Conservation (phyloP, 495 filamentous ascomycete genomes). For the Penicillium pancosmium region DNA sequence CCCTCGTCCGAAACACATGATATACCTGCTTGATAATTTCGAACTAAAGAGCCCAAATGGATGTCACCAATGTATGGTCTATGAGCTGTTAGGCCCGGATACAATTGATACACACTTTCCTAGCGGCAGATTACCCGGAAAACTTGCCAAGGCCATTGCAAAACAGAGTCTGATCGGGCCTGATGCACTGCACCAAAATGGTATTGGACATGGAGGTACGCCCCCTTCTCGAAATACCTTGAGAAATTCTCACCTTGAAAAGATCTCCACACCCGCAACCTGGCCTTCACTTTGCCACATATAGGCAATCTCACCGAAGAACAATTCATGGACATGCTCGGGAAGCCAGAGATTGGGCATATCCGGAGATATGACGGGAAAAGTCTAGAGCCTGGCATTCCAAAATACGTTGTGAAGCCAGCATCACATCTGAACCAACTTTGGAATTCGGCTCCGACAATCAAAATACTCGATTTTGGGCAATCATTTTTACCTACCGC, state of each 20-base stretch:
- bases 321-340: slow-evolving; percentile 36
- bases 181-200: slow-evolving; percentile 42
- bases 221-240: no score
- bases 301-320: slow-evolving; percentile 27
- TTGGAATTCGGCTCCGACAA: slow-evolving; percentile 21
- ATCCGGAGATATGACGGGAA: slow-evolving; percentile 38
- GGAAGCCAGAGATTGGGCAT: slow-evolving; percentile 37
- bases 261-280: slow-evolving; percentile 53
- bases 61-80: slow-evolving; percentile 48
- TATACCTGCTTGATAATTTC: slow-evolving; percentile 46
- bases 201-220: slow-evolving; percentile 47
- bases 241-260: slow-evolving; percentile 19
- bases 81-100: slow-evolving; percentile 45
- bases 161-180: slow-evolving; percentile 46
- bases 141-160: slow-evolving; percentile 46
- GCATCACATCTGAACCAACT: slow-evolving; percentile 21
- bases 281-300: slow-evolving; percentile 40
- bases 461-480: slow-evolving; percentile 49
- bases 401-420: slow-evolving; percentile 40
- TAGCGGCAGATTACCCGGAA: slow-evolving; percentile 39
- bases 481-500: slow-evolving; percentile 38
- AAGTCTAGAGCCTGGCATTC: slow-evolving; percentile 31
- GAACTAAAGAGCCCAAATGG: slow-evolving; percentile 45
- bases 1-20: slow-evolving; percentile 24
- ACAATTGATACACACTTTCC: slow-evolving; percentile 30